Evolutionary conservation across 2,329 filamentous ascomycete species (phyloP), one percentile per base, ranked within the genome.

Genomic region (Lachnum nothofagi): DNA sequence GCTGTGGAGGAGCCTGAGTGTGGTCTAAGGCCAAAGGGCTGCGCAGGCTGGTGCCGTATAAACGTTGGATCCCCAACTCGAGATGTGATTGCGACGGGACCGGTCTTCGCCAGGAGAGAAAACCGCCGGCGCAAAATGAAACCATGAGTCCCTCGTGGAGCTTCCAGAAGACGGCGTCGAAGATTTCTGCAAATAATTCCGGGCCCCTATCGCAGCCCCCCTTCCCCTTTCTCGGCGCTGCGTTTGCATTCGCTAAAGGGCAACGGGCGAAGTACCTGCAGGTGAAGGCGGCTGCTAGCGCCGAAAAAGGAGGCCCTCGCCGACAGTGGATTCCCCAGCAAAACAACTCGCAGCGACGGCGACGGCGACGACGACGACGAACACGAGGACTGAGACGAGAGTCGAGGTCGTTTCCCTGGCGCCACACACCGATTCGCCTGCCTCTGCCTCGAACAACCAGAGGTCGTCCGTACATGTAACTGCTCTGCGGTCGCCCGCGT

Each of bases 331-430:
- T n/a, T n/a, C n/a, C n/a, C n/a, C n/a, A n/a, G n/a, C 37, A 44
- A 29, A 7, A 35, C 19, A 5, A 35, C 39, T 17, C 33, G 33
- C 37, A 19, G n/a, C 24, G 12, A 19, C 23, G 9, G 23, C 19
- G 10, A 33, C 40, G 43, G 29, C 48, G 19, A 34, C 46, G 17
- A 42, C 52, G 16, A 48, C 43, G 40, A 17, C 39, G 39, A 44
- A 46, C 27, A 37, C 41, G 20, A 51, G 37, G 42, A 52, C 55
- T 57, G 47, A 53, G 27, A 52, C 55, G 51, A 51, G 53, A 35
- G 39, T 48, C 44, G 49, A 40, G 43, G 54, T 46, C 57, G 55
- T 52, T 49, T 50, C 55, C 62, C 60, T 60, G 62, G 62, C 60
- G 48, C 62, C 61, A 43, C 60, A 60, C 48, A 55, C 53, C 50